Conservation (phyloP, 768 basidiomycete species). For the Russula sp. region DNA sequence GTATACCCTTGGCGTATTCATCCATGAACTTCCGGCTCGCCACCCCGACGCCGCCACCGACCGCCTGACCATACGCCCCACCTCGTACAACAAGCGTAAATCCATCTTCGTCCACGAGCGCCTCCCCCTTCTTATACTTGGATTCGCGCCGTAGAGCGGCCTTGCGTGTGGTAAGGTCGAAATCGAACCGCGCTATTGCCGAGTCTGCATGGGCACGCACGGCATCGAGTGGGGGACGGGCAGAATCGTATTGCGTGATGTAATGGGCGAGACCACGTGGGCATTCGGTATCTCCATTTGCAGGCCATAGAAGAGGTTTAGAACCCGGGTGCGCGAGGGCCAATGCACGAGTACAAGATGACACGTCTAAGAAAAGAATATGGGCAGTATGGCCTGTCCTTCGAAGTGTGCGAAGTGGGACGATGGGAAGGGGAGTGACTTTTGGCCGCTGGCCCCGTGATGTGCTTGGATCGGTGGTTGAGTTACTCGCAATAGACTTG, state of each 20-base stretch:
- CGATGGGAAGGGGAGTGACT: constrained; percentile 55
- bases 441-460: constrained; percentile 36
- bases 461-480: constrained; percentile 9
- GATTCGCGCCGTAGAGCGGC: constrained; percentile 39
- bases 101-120: constrained; percentile 89
- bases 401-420: constrained; percentile 48
- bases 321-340: constrained; percentile 32
- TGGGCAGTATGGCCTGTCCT: constrained; percentile 66
- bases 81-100: constrained; percentile 93
- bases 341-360: constrained; percentile 66
- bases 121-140: constrained; percentile 75
- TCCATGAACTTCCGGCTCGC: constrained; percentile 53
- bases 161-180: constrained; percentile 54
- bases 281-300: constrained; percentile 40
- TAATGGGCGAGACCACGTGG: constrained; percentile 75
- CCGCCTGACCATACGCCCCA: constrained; percentile 81
- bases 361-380: constrained; percentile 61
- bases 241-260: constrained; percentile 48
- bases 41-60: constrained; percentile 72
- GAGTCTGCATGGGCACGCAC: constrained; percentile 79
- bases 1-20: constrained; percentile 20
- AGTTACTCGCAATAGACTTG: constrained; percentile 24
- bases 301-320: constrained; percentile 60
- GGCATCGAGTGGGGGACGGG: constrained; percentile 69
- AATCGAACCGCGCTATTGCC: constrained; percentile 71